Conservation (phyloP, 2,329 filamentous ascomycete genomes). For the Neofusicoccum kwambonambiense region DNA sequence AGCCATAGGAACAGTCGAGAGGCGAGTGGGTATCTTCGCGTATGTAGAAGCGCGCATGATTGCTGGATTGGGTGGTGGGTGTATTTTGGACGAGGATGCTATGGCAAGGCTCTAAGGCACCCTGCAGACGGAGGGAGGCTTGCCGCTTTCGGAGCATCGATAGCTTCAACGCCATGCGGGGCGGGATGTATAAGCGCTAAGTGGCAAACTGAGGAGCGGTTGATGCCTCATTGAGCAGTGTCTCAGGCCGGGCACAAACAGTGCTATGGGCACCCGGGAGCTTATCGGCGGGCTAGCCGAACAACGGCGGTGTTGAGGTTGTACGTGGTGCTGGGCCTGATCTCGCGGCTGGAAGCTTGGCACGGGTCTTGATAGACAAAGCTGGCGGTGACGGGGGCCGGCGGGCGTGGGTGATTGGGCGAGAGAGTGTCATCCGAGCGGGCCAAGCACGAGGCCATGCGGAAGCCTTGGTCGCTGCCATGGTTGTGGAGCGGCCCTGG, state of each 20-base stretch:
- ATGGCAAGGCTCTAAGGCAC: slow-evolving; percentile 2
- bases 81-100: not conserved
- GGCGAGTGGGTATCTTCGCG: not conserved
- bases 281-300: not conserved
- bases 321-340: not conserved
- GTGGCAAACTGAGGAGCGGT: not conserved
- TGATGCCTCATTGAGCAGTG: not conserved
- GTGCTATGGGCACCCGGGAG: not conserved
- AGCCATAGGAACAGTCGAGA: not conserved
- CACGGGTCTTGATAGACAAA: not conserved
- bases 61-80: not conserved
- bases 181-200: not conserved
- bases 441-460: slow-evolving; percentile 9
- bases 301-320: not conserved
- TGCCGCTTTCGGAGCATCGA: not conserved
- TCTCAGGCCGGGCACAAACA: not conserved
- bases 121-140: not conserved
- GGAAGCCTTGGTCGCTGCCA: not conserved
- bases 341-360: not conserved
- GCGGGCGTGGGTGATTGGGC: not conserved
- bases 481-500: slow-evolving; percentile 1
- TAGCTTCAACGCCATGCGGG: not conserved
- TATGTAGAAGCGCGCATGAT: slow-evolving; percentile 9
- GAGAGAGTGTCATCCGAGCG: slow-evolving; percentile 5
- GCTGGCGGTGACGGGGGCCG: not conserved